Evolutionary conservation across 257 asterid species (phyloP).

Genomic region (Marsdenia floribunda): DNA sequence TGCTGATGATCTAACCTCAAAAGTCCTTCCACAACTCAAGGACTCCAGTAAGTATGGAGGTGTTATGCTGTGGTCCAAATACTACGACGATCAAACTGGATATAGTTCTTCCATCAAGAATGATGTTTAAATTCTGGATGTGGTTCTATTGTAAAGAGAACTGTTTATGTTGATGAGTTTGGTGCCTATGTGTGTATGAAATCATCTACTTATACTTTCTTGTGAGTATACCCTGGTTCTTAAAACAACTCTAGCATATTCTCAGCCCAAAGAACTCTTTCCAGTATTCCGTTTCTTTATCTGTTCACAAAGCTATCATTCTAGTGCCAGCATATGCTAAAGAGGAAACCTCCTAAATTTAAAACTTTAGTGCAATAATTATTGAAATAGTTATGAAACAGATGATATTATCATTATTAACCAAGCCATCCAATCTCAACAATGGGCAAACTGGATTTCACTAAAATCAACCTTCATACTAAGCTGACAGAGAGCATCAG

Average conservation of each 20-base stretch:
- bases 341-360: neutral
- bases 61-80: constrained; percentile 30
- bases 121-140: constrained; percentile 15
- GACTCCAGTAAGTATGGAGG: constrained; percentile 22
- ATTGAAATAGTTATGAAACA: neutral
- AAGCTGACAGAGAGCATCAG: neutral
- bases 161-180: neutral
- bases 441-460: neutral
- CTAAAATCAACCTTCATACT: neutral
- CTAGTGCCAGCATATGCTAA: neutral
- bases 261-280: neutral
- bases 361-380: neutral
- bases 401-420: neutral
- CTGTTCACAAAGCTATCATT: neutral
- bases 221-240: neutral
- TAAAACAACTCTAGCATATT: neutral
- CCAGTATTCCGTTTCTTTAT: neutral
- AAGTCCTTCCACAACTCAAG: constrained; percentile 21
- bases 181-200: neutral
- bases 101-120: constrained; percentile 24
- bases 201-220: neutral
- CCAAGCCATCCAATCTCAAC: neutral
- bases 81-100: constrained; percentile 26
- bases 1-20: constrained; percentile 13
- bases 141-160: neutral